Conservation (phyloP, 2,329 filamentous ascomycete species). For the Colletotrichum camelliae region DNA sequence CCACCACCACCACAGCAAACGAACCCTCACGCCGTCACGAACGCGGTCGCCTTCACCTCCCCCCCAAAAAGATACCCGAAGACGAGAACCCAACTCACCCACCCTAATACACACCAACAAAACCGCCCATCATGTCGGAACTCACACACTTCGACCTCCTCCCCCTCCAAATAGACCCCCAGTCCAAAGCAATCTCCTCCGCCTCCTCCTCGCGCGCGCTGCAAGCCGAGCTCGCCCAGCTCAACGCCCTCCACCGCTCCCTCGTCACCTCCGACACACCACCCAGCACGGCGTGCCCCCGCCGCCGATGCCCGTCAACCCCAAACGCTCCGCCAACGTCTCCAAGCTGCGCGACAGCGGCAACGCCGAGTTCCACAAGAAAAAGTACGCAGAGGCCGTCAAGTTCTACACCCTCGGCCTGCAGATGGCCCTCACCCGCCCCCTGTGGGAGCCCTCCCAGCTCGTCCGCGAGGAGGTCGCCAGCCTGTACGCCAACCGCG, state of each 20-base stretch:
- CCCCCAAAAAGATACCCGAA: background rate
- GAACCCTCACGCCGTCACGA: background rate
- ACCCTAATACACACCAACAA: background rate
- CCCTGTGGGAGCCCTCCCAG: conserved; percentile 85
- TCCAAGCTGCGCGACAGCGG: conserved; percentile 89
- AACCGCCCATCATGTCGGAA: conserved; percentile 53
- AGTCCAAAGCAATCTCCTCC: conserved; percentile 74
- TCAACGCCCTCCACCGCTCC: conserved; percentile 80
- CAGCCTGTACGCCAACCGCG: conserved; percentile 82
- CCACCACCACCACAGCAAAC: background rate
- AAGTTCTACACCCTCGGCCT: conserved; percentile 86
- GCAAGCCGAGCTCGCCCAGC: conserved; percentile 68
- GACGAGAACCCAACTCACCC: background rate
- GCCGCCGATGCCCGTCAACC: conserved; percentile 88
- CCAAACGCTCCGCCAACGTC: conserved; percentile 87
- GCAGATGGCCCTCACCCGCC: conserved; percentile 84
- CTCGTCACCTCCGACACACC: conserved; percentile 66
- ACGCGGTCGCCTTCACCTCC: background rate
- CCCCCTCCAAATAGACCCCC: conserved; percentile 81
- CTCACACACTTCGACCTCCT: conserved; percentile 81
- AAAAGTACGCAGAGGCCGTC: conserved; percentile 75
- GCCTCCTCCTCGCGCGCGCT: conserved; percentile 55
- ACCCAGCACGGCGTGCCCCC: conserved; percentile 73
- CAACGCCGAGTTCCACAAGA: conserved; percentile 83
- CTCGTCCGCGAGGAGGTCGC: conserved; percentile 86